phyloP scores from a whole-genome alignment of 768 basidiomycete species.

The Leucocoprinus leucothites region DNA sequence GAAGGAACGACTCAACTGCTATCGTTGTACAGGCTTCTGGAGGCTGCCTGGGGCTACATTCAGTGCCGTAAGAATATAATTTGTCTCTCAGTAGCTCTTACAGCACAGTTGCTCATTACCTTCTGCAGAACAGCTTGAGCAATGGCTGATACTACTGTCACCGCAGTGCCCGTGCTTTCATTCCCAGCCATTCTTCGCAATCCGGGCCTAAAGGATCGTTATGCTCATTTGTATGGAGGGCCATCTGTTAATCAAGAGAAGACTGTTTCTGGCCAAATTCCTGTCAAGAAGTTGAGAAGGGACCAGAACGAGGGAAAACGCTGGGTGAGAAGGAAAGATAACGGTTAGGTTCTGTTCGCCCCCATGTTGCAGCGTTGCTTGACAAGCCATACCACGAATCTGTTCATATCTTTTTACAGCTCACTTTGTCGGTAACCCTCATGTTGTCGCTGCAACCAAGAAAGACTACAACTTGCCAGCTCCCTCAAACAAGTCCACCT shows the following conservation, averaged over 20 bases:
- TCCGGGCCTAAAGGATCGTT: slow-evolving; percentile 48
- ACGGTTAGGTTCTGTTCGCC: slow-evolving; percentile 45
- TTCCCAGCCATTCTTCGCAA: slow-evolving; percentile 71
- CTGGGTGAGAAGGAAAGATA: slow-evolving; percentile 73
- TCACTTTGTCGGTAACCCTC: slow-evolving; percentile 68
- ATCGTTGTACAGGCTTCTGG: too few species aligned
- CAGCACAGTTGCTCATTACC: too few species aligned
- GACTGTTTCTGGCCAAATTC: background rate
- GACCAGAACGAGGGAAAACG: slow-evolving; percentile 76
- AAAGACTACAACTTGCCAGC: slow-evolving; percentile 47
- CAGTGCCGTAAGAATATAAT: too few species aligned
- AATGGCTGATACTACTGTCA: slow-evolving; percentile 5
- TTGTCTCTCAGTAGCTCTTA: too few species aligned
- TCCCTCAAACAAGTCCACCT: slow-evolving; percentile 52
- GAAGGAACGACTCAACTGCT: too few species aligned
- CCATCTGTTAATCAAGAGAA: slow-evolving; percentile 14
- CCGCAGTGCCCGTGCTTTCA: slow-evolving; percentile 51
- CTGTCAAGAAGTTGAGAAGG: slow-evolving; percentile 39
- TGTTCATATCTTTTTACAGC: too few species aligned
- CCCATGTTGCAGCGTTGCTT: background rate
- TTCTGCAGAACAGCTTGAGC: background rate
- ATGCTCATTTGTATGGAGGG: slow-evolving; percentile 44
- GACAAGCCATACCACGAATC: too few species aligned
- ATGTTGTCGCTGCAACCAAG: slow-evolving; percentile 61
- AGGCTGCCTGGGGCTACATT: too few species aligned